These are phyloP conservation scores for Phytophthora pseudosyringae DNA, from an alignment of 352 stramenopile genomes.

Conservation along the genomic window DNA sequence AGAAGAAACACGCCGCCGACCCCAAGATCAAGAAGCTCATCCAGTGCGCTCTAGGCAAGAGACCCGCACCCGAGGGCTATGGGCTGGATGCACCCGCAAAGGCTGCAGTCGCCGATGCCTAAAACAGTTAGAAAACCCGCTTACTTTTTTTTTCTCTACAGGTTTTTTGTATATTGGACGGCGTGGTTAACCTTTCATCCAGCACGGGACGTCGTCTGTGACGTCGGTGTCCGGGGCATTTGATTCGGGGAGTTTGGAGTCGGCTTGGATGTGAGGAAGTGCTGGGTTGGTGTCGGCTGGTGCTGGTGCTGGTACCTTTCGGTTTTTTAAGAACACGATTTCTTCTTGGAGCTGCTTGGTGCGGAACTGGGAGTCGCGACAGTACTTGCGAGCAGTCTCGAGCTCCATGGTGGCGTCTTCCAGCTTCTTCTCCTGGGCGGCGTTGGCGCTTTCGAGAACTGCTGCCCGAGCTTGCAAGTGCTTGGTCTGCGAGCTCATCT, in stretches of 20 bases:
- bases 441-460: slow-evolving; percentile 44
- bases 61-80: slow-evolving; percentile 19
- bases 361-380: slow-evolving; percentile 66
- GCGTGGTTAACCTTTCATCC: slow-evolving; percentile 47
- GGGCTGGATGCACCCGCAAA: slow-evolving; percentile 3
- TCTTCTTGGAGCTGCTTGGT: slow-evolving; percentile 78
- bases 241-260: slow-evolving; percentile 1
- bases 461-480: slow-evolving; percentile 49
- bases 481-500: slow-evolving; percentile 57
- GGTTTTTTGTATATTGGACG: slow-evolving; percentile 1
- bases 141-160: slow-evolving; percentile 4
- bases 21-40: slow-evolving; percentile 51
- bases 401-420: slow-evolving; percentile 53
- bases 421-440: slow-evolving; percentile 41
- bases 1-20: slow-evolving; percentile 35
- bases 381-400: slow-evolving; percentile 53
- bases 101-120: slow-evolving; percentile 17
- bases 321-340: slow-evolving; percentile 64
- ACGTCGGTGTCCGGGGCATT: slow-evolving; percentile 12
- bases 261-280: background rate
- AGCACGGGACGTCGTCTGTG: slow-evolving; percentile 42
- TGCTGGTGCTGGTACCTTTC: slow-evolving; percentile 30
- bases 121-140: slow-evolving; percentile 16
- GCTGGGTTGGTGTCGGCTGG: background rate
- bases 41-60: slow-evolving; percentile 50